These are phyloP conservation scores for Ochromonas danica DNA, from an alignment of 108 stramenopile species.

Conservation along the genomic window DNA sequence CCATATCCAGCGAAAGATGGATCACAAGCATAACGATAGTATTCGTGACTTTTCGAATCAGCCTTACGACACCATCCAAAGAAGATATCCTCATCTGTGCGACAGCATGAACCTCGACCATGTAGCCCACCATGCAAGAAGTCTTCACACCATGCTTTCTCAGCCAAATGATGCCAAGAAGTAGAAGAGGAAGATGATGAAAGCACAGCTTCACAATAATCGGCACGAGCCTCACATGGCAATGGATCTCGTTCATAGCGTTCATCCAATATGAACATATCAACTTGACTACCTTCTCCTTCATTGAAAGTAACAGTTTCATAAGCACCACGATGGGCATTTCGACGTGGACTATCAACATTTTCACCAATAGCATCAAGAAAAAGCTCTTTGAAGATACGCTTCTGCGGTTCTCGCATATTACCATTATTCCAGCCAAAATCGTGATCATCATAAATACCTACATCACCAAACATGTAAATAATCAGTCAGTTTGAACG, in stretches of 20 bases:
- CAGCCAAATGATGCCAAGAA: not conserved
- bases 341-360: conserved; percentile 36
- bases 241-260: conserved; percentile 39
- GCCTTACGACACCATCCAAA: not conserved
- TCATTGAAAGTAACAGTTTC: conserved; percentile 41
- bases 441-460: conserved; percentile 52
- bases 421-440: conserved; percentile 50
- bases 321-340: conserved; percentile 35
- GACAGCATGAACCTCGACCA: conserved; percentile 46
- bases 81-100: conserved; percentile 38
- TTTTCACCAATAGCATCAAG: conserved; percentile 47
- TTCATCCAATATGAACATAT: conserved; percentile 48
- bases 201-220: conserved; percentile 37
- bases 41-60: not conserved
- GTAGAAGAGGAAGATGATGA: not conserved
- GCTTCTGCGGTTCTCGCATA: not conserved
- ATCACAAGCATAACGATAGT: not conserved
- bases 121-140: conserved; percentile 42
- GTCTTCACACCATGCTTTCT: conserved; percentile 40
- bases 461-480: too few relatives aligned
- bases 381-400: conserved; percentile 44
- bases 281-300: not conserved
- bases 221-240: conserved; percentile 40
- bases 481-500: too few relatives aligned
- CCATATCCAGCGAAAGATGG: not conserved